Evolutionary conservation across 2,329 filamentous ascomycete species (phyloP).

Genomic region (Pseudogymnoascus sp.): DNA sequence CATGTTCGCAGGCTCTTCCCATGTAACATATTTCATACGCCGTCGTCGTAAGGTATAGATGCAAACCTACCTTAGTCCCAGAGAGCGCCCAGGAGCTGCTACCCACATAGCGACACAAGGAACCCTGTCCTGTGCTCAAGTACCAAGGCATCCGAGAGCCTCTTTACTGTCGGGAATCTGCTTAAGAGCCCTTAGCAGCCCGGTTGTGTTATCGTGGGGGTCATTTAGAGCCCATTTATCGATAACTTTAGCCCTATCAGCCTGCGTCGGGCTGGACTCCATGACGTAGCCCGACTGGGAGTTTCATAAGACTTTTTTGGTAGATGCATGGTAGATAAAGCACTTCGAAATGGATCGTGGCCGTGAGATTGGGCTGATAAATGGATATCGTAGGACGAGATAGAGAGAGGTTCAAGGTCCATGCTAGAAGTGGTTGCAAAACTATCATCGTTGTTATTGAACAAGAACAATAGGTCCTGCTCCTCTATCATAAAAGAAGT

Average conservation of each 20-base stretch:
- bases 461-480: background rate
- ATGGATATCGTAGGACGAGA: background rate
- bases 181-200: background rate
- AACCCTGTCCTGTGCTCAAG: background rate
- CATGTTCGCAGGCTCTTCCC: background rate
- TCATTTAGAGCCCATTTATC: background rate
- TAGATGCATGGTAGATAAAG: background rate
- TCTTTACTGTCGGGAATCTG: background rate
- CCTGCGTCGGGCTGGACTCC: background rate
- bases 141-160: background rate
- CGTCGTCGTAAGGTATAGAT: background rate
- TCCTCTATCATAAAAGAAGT: background rate
- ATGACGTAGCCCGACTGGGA: background rate
- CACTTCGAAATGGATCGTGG: background rate
- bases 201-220: background rate
- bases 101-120: background rate
- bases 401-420: background rate
- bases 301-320: background rate
- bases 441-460: background rate
- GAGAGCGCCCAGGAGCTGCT: background rate
- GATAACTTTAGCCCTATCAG: background rate
- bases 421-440: background rate
- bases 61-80: background rate
- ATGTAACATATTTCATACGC: background rate
- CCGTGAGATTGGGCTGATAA: background rate